Percentiles rank a stretch among this genome's conserved stretches.
phyloP scores from a whole-genome alignment of 2,329 filamentous ascomycete genomes.

The Alternaria sp. region DNA sequence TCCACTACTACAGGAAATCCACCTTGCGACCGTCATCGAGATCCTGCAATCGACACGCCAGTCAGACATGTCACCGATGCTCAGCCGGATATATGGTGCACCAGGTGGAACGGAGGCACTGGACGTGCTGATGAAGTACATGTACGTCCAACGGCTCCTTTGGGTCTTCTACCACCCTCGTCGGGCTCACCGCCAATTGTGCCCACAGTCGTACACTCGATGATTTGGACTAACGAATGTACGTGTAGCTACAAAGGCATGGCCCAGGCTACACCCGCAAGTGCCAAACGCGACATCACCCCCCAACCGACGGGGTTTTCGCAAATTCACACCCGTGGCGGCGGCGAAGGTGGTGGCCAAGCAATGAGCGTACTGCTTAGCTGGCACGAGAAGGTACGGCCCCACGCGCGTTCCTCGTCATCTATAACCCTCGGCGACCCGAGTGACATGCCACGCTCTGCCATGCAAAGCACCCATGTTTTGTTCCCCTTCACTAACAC shows the following conservation, averaged over 20 bases:
- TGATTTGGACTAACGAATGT: conserved; percentile 27
- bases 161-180: neutral
- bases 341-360: conserved; percentile 76
- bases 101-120: conserved; percentile 83
- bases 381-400: conserved; percentile 88
- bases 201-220: conserved; percentile 1
- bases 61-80: conserved; percentile 89
- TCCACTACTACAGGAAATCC: conserved; percentile 70
- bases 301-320: conserved; percentile 89
- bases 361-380: conserved; percentile 96
- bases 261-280: conserved; percentile 56
- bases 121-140: conserved; percentile 97
- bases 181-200: neutral
- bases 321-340: conserved; percentile 71
- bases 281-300: conserved; percentile 58
- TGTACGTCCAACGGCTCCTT: conserved; percentile 65
- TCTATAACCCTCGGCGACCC: neutral
- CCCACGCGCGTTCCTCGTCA: conserved; percentile 12
- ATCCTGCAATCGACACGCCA: conserved; percentile 96
- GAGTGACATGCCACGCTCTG: conserved; percentile 2
- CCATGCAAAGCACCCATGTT: neutral
- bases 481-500: conserved; percentile 25
- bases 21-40: conserved; percentile 87
- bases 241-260: conserved; percentile 85
- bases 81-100: conserved; percentile 80